These are phyloP conservation scores for Yamadazyma taylorii DNA, from an alignment of 1,139 yeast species.

Conservation along the genomic window DNA sequence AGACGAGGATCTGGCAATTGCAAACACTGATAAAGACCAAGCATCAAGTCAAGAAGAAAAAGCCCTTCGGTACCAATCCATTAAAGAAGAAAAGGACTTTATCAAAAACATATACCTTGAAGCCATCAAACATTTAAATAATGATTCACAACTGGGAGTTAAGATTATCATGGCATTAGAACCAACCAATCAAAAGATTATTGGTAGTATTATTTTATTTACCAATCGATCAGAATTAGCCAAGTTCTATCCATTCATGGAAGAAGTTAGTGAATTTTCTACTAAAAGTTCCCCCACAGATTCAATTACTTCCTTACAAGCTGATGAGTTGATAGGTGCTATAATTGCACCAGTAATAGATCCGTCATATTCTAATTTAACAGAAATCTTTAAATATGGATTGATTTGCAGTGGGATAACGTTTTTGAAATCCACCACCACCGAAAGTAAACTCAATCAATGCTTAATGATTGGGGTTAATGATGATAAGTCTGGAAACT, in stretches of 20 bases:
- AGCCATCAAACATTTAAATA: constrained; percentile 24
- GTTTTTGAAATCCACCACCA: constrained; percentile 42
- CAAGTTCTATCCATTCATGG: constrained; percentile 53
- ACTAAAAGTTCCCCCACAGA: constrained; percentile 7
- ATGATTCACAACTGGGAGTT: constrained; percentile 28
- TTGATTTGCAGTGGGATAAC: constrained; percentile 61
- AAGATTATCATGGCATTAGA: constrained; percentile 59
- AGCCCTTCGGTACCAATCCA: constrained; percentile 3
- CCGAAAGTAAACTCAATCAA: constrained; percentile 26
- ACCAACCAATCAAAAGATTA: constrained; percentile 52
- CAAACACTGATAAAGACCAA: constrained; percentile 5
- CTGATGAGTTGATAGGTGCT: constrained; percentile 44
- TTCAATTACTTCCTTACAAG: constrained; percentile 2
- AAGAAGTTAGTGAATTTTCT: constrained; percentile 20
- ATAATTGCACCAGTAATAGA: constrained; percentile 60
- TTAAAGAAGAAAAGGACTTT: constrained; percentile 15
- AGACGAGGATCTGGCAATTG: constrained; percentile 6
- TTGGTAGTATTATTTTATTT: constrained; percentile 57
- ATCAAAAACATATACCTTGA: constrained; percentile 23
- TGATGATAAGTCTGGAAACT: constrained; percentile 33
- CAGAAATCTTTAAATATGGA: constrained; percentile 57
- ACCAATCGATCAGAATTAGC: constrained; percentile 49
- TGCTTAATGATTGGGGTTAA: constrained; percentile 43
- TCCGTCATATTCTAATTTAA: constrained; percentile 53
- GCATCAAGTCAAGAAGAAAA: constrained; percentile 7